Evolutionary conservation across 257 asterid species (phyloP), one percentile per base, ranked within the genome.

Genomic region (Cordia subcordata): DNA sequence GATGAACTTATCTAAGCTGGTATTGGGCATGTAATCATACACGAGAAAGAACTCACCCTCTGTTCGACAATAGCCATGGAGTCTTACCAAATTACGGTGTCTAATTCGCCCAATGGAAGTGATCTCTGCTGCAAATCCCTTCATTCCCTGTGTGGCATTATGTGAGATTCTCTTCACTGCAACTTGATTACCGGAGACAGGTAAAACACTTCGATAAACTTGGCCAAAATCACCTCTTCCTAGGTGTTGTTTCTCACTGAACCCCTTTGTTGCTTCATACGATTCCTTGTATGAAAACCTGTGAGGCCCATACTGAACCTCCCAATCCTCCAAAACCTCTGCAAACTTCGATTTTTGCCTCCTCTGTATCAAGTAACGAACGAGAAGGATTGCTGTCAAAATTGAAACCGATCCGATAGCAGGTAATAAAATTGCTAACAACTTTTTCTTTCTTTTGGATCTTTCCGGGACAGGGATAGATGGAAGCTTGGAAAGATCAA

Each of bases 251-350:
- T 15, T 60, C 0, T 52, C 75, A 1, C 10, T 64, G 10, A 68
- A 68, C 5, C 70, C 75, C 19, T 55, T 64, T 13, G 75, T 71
- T 11, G 76, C 76, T 21, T 18, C n/a, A 9, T 58, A 61, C 35
- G 63, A 53, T 5, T 71, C 72, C n/a, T 65, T 62, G 37, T 71
- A 71, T 23, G 10, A 38, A 53, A 61, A 65, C 45, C 72, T 65
- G 19, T 49, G 72, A 4, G 76, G 55, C 16, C 76, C 76, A 42
- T 2, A 42, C 5, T 61, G 58, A 8, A 60, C 60, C 35, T 71
- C 76, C 76, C 76, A 71, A 1, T 60, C 68, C 33, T 71, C 76
- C 0, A 71, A 12, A 61, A 33, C 60, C 42, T 70, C 75, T 0
- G 70, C 57, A 13, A 42, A 60, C 40, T 70, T 70, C 16, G 14